phyloP scores from a whole-genome alignment of 306 rosid species.

The Adenanthera pavonina region DNA sequence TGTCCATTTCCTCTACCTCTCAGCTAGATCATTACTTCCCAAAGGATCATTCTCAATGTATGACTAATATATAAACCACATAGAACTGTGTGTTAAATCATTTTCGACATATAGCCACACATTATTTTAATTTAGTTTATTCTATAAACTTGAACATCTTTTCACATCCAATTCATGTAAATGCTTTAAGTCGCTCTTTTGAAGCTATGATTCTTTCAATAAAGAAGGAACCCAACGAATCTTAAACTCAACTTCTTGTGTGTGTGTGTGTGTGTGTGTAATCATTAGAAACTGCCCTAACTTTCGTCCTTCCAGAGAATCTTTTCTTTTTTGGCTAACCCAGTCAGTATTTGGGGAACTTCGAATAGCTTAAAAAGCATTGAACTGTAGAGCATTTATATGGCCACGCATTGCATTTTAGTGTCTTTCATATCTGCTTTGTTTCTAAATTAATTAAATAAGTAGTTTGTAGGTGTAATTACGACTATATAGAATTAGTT shows the following conservation, averaged over 20 bases:
- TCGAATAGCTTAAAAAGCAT: background rate
- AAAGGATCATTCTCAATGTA: constrained; percentile 45
- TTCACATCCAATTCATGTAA: background rate
- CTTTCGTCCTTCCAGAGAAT: background rate
- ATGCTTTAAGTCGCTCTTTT: background rate
- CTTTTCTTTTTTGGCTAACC: background rate
- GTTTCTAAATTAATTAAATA: background rate
- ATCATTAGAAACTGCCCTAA: background rate
- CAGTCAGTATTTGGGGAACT: background rate
- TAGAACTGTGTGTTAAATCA: background rate
- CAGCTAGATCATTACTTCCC: constrained; percentile 36
- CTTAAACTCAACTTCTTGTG: background rate
- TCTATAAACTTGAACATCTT: background rate
- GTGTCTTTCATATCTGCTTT: constrained; percentile 8
- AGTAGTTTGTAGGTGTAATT: background rate
- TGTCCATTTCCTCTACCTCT: constrained; percentile 45
- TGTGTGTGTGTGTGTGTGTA: background rate
- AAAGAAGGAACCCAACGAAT: constrained; percentile 10
- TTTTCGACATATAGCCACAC: background rate
- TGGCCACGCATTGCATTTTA: background rate
- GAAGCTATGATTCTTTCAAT: constrained; percentile 3
- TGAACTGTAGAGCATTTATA: background rate
- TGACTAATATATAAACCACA: constrained; percentile 5
- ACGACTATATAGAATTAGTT: constrained; percentile 1
- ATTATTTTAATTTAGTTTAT: background rate